Base-by-base conservation (phyloP, 306 rosid genomes). In the Parietaria judaica region DNA sequence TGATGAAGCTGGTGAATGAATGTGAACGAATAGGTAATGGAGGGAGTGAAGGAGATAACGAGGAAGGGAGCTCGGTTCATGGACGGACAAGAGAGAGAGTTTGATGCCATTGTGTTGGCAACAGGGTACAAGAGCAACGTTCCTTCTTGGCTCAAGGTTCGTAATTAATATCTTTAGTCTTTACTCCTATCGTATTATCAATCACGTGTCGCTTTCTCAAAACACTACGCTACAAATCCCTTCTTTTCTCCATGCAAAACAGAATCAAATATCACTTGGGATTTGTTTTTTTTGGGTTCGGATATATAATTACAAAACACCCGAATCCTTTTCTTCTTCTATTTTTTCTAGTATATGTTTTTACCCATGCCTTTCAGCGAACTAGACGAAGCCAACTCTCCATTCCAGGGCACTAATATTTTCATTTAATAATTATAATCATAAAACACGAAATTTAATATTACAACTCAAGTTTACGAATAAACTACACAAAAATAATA, bases 61-160 rank as follows among this genome's bases (percentile, higher is more conserved):
- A 79, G 79, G 74, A 82, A 60, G 41, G 99, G 99, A 38, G 97
- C 95, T 14, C 84, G 69, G 64, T 86, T 94, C 76, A 60, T 84
- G 77, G 76, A 88, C 73, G 99, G 97, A 76, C 87, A 86, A 73
- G 94, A 86, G 62, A 83, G 66, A 73, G 94, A 83, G 70, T 94
- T 88, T 23, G 97, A 94, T 78, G 84, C 95, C 23, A 86, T 94
- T 72, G 79, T 94, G 58, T 78, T 88, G 49, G 99, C 99, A 54
- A 94, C 99, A n/a, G 99, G 99, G n/a, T 94, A 88, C 83, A 84
- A 68, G 70, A 94, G 99, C 83, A 94, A 94, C 67, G 99, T 88
- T 63, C 97, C 97, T 61, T 63, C 71, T 74, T 94, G 99, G 99
- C 99, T 94, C 50, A 86, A 84, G 97, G 99, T 94, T 23, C 31